Evolutionary conservation across 371 early-diverging fungal genomes (phyloP), one percentile per base, ranked within the genome.

Genomic region (Mucor ambiguus): DNA sequence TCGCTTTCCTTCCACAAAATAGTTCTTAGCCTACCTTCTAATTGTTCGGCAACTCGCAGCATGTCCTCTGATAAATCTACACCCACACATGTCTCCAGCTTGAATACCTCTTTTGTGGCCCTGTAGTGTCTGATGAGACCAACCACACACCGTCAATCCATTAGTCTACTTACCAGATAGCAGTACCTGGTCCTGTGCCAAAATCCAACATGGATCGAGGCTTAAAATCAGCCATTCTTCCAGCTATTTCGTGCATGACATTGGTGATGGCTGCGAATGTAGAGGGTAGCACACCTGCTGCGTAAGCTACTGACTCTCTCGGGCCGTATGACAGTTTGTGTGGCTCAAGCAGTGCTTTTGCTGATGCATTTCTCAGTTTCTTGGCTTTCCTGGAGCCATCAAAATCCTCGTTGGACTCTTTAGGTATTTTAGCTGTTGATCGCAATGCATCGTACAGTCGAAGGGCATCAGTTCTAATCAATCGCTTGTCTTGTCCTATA

Each of bases 101-200:
- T 60, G 82, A 88, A 94, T 1, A 84, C 70, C n/a, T 88, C 78
- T 48, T 87, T 83, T 5, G 89, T 83, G 3, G 92, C 94, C 94
- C 93, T 89, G 72, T 12, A 26, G 20, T 10, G 6, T 3, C 18
- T 41, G 6, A 18, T 41, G 4, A 41, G 41, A 41, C 16, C 41
- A 41, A 41, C 18, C 1, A 6, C 4, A 18, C 14, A 4, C 6
- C 0, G 28, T 7, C 26, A 28, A 1, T 2, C 11, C 1, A 22
- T 9, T 10, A 7, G 8, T 6, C 2, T 37, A 8, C 59, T 63
- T 81, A 88, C 92, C 92, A 95, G 35, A 95, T 78, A 9, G 87
- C 92, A 6, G 95, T 92, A 30, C 93, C 96, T 6, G 96, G 95
- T 2, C 96, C 96, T 0, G 89, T 87, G 20, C 95, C 96, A 72